Evolutionary conservation across 768 basidiomycete genomes (phyloP), one percentile per base, ranked within the genome.

Genomic region (Crucibulum laeve): DNA sequence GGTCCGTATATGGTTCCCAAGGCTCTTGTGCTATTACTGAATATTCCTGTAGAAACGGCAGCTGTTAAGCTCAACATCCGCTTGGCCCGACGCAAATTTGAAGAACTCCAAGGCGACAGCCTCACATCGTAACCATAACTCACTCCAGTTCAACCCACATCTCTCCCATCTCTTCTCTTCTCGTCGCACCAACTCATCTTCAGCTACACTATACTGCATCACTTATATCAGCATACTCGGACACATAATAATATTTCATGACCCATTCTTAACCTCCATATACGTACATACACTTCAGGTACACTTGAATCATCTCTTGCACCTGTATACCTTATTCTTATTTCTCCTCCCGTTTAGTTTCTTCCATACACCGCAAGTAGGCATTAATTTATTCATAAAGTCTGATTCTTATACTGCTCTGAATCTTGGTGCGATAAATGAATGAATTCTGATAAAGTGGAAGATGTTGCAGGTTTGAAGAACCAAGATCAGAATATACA

Each of bases 61-160:
- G 88, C 92, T 11, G 61, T 97, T 50, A 83, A 81, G 60, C 73
- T 93, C 61, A 96, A 96, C 59, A 87, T 97, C 46, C 79, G 83
- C 26, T 79, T 94, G 56, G 88, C 90, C 17, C 79, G 91, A 22
- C 69, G 74, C 41, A 94, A 94, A 60, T 93, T 97, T 46, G 90
- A 92, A 53, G 87, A 92, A 54, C 76, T 97, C 21, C 89, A 92
- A 61, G 84, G 80, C 6, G 83, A 86, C 59, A 82, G 77, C 49
- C 63, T 82, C 37, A 46, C 62, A 44, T 62, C 66, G 11, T 70
- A 55, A 58, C 50, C 17, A 23, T 37, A 42, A 32, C 23, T 40
- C 19, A 44, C 40, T 10, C 15, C 17, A 23, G 19, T 26, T 33
- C 46, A 33, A 18, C 18, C 24, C 30, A 38, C 34, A 36, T 33